phyloP scores from a whole-genome alignment of 2,329 filamentous ascomycete species.

The Annulohypoxylon truncatum region DNA sequence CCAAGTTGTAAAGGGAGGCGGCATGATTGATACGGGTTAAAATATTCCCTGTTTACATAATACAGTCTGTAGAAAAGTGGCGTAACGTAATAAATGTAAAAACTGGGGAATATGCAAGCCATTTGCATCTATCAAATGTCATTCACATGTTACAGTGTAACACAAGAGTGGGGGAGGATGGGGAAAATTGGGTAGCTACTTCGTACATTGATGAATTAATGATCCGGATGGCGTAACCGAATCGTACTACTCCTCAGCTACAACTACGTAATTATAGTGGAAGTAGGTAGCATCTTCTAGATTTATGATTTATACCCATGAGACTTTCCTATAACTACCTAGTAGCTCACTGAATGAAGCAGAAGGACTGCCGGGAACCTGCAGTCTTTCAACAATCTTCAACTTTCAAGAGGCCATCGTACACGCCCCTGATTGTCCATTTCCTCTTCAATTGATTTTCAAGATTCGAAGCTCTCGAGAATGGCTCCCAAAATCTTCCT shows the following conservation, averaged over 20 bases:
- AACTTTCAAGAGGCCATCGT: background rate
- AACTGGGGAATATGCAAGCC: background rate
- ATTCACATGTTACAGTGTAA: background rate
- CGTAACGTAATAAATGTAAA: too few relatives aligned
- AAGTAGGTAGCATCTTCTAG: background rate
- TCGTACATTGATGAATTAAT: background rate
- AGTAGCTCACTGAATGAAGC: background rate
- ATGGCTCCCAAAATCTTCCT: constrained; percentile 58
- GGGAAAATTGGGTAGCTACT: constrained; percentile 16
- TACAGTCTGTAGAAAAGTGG: background rate
- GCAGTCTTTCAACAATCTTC: background rate
- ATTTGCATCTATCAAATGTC: background rate
- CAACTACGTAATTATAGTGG: constrained; percentile 9
- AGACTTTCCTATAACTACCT: background rate
- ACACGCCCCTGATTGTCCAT: background rate
- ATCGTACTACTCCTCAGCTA: background rate
- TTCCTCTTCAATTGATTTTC: background rate
- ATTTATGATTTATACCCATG: background rate
- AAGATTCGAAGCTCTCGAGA: constrained; percentile 1
- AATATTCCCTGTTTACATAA: background rate
- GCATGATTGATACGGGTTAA: background rate
- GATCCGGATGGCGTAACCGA: constrained; percentile 28
- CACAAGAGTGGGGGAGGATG: constrained; percentile 25
- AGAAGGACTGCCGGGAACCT: background rate
- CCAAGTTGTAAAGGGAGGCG: background rate